Base-by-base conservation (phyloP, 2,329 filamentous ascomycete genomes). In the Immersiporthe knoxdaviesiana region DNA sequence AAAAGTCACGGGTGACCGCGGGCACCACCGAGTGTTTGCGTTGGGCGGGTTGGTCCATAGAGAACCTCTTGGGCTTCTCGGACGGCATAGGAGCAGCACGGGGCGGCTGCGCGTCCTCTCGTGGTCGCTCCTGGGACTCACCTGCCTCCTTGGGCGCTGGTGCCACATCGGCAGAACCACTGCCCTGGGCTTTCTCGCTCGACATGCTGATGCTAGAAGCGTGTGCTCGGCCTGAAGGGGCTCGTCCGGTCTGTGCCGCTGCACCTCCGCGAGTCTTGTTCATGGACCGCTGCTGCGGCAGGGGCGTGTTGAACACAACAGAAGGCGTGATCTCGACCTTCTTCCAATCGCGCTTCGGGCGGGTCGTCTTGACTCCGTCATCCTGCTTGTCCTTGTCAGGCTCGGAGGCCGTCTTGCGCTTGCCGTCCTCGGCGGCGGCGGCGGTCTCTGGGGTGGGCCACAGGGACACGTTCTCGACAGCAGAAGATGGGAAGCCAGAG, bases 391-490 rank as follows among this genome's bases (percentile, higher is more conserved):
- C 90, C 60, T 88, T 85, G 30, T 88, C 83, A 41, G 83, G 80
- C 79, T 93, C 93, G 67, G 90, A 85, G 66, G 88, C 84, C 1
- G 84, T 81, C 79, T 93, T 94, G 76, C 90, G 90, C 80, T 92
- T 92, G 71, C 92, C 88, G 74, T 96, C 93, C 72, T 85, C 83
- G 60, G 80, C 79, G 63, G 90, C 89, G 63, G 90, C 89, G 65
- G 91, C 91, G 63, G 85, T 90, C 74, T 97, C 93, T 0, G 94
- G 94, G 2, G 95, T 98, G 21, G 96, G 96, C 96, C 96, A 99
- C 27, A 90, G 90, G 66, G 88, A 83, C 63, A 92, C 86, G 78
- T 98, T 94, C 69, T 87, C 89, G 61, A 93, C 91, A 2, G 92
- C 85, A 35, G 92, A 92, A 5, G 83, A 77, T 2, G 80, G 72